phyloP scores from a whole-genome alignment of 1,139 yeast genomes.

The Geotrichum restrictum region DNA sequence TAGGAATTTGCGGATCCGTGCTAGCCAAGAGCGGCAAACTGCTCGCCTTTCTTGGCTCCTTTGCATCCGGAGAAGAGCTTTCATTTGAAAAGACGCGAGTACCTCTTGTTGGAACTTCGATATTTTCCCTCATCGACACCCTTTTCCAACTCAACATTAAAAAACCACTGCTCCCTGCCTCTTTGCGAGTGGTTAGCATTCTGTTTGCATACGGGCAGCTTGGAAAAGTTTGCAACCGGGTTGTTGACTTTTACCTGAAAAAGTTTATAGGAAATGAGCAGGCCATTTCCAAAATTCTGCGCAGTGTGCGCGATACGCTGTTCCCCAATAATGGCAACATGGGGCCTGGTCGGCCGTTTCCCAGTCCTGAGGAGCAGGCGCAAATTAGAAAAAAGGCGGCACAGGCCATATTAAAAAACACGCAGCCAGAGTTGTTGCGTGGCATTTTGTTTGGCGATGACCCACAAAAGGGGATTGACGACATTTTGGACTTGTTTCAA shows the following conservation, averaged over 20 bases:
- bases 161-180: constrained; percentile 35
- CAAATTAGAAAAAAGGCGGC: constrained; percentile 26
- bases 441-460: constrained; percentile 29
- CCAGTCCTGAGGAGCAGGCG: constrained; percentile 31
- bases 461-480: constrained; percentile 33
- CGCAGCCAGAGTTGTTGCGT: constrained; percentile 25
- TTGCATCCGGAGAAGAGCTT: constrained; percentile 20
- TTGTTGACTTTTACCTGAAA: constrained; percentile 27
- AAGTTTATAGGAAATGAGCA: constrained; percentile 24
- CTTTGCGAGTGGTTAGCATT: constrained; percentile 27
- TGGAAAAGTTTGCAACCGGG: constrained; percentile 30
- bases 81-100: constrained; percentile 11
- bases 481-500: constrained; percentile 39
- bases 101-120: constrained; percentile 25
- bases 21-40: constrained; percentile 25
- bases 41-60: constrained; percentile 27
- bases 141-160: constrained; percentile 27
- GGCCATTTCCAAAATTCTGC: constrained; percentile 31
- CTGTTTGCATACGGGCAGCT: constrained; percentile 32
- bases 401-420: constrained; percentile 24
- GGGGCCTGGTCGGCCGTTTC: constrained; percentile 42
- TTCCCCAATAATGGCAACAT: constrained; percentile 43
- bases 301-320: constrained; percentile 35
- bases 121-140: constrained; percentile 31
- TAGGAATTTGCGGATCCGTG: constrained; percentile 20